Conservation (phyloP, 805 yeast species). For the Millerozyma acaciae region DNA sequence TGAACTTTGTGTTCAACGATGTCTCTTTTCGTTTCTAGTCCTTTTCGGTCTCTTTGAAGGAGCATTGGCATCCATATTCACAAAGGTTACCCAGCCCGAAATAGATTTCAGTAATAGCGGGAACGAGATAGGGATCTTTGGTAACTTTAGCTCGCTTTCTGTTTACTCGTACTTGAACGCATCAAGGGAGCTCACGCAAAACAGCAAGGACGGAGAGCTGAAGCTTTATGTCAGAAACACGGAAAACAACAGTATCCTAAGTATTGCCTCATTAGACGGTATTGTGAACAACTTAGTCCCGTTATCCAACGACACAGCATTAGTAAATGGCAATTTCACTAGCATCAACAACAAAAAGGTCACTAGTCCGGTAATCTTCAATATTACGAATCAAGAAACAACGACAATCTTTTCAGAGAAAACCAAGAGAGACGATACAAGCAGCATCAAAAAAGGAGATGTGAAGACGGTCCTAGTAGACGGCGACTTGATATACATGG, state of each 20-base stretch:
- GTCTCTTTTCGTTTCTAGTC: not conserved
- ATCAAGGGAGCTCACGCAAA: conserved; percentile 17
- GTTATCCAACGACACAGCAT: conserved; percentile 24
- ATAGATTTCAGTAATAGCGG: conserved; percentile 24
- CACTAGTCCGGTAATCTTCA: conserved; percentile 33
- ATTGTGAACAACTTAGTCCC: conserved; percentile 9
- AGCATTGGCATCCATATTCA: conserved; percentile 2
- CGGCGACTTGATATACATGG: conserved; percentile 59
- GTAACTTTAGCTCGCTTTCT: conserved; percentile 26
- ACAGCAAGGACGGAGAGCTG: conserved; percentile 1
- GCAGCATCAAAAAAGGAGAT: conserved; percentile 20
- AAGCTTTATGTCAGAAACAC: conserved; percentile 18
- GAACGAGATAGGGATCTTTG: conserved; percentile 28
- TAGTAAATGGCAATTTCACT: conserved; percentile 36
- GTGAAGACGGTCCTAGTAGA: conserved; percentile 38
- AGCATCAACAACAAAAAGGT: conserved; percentile 22
- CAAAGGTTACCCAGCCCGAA: conserved; percentile 13
- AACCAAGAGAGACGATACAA: conserved; percentile 13
- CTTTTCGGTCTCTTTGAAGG: not conserved
- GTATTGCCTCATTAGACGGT: conserved; percentile 32
- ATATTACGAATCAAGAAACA: conserved; percentile 22
- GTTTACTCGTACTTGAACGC: conserved; percentile 24
- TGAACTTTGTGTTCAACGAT: not conserved
- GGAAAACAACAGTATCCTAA: conserved; percentile 12
- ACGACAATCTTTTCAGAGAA: conserved; percentile 18